Base-by-base conservation (phyloP, 495 filamentous ascomycete species). In the Penicillium waksmanii region DNA sequence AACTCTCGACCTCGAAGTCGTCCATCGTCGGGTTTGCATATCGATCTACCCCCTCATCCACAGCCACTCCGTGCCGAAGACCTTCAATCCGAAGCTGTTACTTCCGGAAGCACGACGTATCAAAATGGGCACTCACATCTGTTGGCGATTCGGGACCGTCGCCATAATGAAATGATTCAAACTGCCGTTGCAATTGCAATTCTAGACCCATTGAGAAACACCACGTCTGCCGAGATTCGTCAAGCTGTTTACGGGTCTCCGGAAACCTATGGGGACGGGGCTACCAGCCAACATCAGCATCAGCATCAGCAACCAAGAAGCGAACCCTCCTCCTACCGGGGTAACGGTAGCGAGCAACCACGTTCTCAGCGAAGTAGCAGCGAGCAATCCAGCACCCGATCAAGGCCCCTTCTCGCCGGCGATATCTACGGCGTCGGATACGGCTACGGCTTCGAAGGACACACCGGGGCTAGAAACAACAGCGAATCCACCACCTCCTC, bases 21-120 rank as follows among this genome's bases (percentile, higher is more conserved):
- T 12, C 11, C 10, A 5, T 12, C 10, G 2, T 6, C 35, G 9
- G 35, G 35, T 6, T 13, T 38, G 11, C 11, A n/a, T 12, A 38
- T 38, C 35, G 35, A 43, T 5, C 3, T 43, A 1, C 2, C 40
- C 42, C n/a, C 42, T 23, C 3, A 3, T 5, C 42, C 33, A 19
- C 17, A 5, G 2, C 35, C 2, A 12, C 42, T 51, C 7, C 21
- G 18, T 7, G 12, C 17, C 7, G 60, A 64, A 0, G 64, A 66
- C 3, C 27, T 60, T 2, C 59, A 66, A n/a, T 62, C 58, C 7
- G 44, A 52, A 15, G 55, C 55, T 3, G 35, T 66, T 31, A 53
- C 59, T 7, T 66, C 59, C 0, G 59, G 53, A 15, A 57, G 54
- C n/a, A 33, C 42, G 1, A 53, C 42, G 2, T 44, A 48, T 48